A percentile compares a stretch with the other conserved stretches of the same genome.
phyloP scores from a whole-genome alignment of 2,329 filamentous ascomycete species.

The Alternaria atra region DNA sequence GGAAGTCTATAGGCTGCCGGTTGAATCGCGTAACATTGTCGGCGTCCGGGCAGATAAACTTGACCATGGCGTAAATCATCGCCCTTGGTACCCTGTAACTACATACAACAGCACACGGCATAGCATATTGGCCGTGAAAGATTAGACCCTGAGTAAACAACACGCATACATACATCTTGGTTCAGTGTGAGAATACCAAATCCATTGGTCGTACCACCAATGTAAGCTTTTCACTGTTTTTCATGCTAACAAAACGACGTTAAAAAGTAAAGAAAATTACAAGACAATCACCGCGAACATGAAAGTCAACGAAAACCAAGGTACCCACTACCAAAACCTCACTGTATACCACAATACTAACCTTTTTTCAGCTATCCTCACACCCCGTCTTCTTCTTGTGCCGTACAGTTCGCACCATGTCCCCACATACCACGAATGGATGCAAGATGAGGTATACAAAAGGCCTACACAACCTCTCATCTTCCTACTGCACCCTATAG shows the following conservation, averaged over 20 bases:
- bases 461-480: background rate
- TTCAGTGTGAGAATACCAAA: background rate
- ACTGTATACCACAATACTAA: background rate
- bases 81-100: background rate
- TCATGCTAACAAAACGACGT: background rate
- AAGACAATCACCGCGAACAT: constrained; percentile 31
- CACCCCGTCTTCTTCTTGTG: constrained; percentile 74
- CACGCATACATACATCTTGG: background rate
- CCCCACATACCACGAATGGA: constrained; percentile 85
- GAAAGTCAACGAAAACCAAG: constrained; percentile 54
- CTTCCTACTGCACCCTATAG: background rate
- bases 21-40: background rate
- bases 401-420: constrained; percentile 88
- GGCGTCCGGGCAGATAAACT: background rate
- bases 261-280: constrained; percentile 1
- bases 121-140: background rate
- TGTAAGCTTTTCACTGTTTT: background rate
- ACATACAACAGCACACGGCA: background rate
- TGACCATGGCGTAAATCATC: background rate
- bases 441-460: constrained; percentile 74
- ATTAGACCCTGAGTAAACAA: background rate
- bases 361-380: constrained; percentile 67
- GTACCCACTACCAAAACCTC: constrained; percentile 26
- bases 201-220: background rate
- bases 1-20: background rate